Base-by-base conservation (phyloP, 768 basidiomycete genomes). In the Suillus weaverae region DNA sequence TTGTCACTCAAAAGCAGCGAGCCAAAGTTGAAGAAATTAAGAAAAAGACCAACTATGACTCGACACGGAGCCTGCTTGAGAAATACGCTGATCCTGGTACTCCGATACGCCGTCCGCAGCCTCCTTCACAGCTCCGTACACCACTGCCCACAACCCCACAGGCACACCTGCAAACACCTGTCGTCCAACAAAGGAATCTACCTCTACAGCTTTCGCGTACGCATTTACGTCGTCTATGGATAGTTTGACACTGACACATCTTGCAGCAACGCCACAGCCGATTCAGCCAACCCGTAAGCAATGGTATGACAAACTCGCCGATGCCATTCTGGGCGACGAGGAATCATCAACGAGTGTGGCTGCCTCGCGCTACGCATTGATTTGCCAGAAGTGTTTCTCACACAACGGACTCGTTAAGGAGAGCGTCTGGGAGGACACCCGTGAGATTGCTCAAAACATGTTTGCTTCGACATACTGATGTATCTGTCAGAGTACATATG, bases 41-140 rank as follows among this genome's bases (percentile, higher is more conserved):
- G 84, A 94, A 95, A 81, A 95, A 92, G 75, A 98, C 96, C 2
- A 97, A 98, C 70, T 99, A 93, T 76, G 94, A 99, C 73, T 87
- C 86, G 13, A 99, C 95, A 35, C 89, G 92, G 61, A 93, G 90
- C 70, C 82, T 99, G 53, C 81, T 99, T 20, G 94, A 97, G 73
- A 87, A 88, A 64, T 98, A 97, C 70, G 97, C 97, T 67, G 92
- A 91, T 43, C 71, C 78, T 6, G 54, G 70, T 13, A 80, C 83
- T 2, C 81, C 83, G 16, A 70, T 84, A 54, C 83, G 83, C 36
- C 81, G 75, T 68, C 78, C 83, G 11, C 66, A 78, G 14, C 62
- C 69, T 72, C 51, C 75, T 70, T 61, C 69, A 64, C 26, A 70
- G 66, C 60, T 78, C 74, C 36, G 71, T 73, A 64, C 81, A 73